A percentile compares a stretch with the other conserved stretches of the same genome.
Evolutionary conservation across 495 filamentous ascomycete genomes (phyloP).

Genomic region (Tuber aestivum): DNA sequence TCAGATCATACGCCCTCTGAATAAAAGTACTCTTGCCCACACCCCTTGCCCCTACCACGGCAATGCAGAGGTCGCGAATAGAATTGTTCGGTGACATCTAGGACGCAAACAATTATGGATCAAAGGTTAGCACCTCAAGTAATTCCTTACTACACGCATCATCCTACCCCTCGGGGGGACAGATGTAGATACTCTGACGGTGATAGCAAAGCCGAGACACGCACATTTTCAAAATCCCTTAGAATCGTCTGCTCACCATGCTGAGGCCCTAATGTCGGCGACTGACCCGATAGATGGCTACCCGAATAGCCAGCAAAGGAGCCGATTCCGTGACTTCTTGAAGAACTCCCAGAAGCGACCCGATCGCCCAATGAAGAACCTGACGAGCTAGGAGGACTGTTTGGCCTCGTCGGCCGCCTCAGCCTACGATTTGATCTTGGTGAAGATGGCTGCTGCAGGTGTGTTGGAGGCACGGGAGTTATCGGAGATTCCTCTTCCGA

Average conservation of each 20-base stretch:
- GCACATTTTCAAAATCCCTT: slow-evolving; percentile 38
- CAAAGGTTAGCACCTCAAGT: slow-evolving; percentile 26
- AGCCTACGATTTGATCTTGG: slow-evolving; percentile 31
- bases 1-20: slow-evolving; percentile 67
- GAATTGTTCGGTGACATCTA: slow-evolving; percentile 40
- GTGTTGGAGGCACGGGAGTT: slow-evolving; percentile 16
- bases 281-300: slow-evolving; percentile 29
- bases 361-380: slow-evolving; percentile 18
- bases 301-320: slow-evolving; percentile 32
- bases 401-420: slow-evolving; percentile 27
- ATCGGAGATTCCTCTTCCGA: slow-evolving; percentile 11
- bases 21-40: slow-evolving; percentile 91
- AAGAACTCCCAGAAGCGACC: slow-evolving; percentile 25
- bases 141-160: not conserved
- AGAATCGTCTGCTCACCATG: slow-evolving; percentile 29
- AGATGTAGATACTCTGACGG: slow-evolving; percentile 29
- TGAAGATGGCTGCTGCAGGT: slow-evolving; percentile 26
- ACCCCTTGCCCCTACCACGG: slow-evolving; percentile 70
- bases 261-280: slow-evolving; percentile 23
- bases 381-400: slow-evolving; percentile 26
- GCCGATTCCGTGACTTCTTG: slow-evolving; percentile 27
- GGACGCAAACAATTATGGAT: slow-evolving; percentile 12
- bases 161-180: not conserved
- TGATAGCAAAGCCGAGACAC: slow-evolving; percentile 25
- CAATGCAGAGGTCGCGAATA: slow-evolving; percentile 61